Evolutionary conservation across 495 filamentous ascomycete species (phyloP), one percentile per base, ranked within the genome.

Genomic region (Penicillium ochrochloron): DNA sequence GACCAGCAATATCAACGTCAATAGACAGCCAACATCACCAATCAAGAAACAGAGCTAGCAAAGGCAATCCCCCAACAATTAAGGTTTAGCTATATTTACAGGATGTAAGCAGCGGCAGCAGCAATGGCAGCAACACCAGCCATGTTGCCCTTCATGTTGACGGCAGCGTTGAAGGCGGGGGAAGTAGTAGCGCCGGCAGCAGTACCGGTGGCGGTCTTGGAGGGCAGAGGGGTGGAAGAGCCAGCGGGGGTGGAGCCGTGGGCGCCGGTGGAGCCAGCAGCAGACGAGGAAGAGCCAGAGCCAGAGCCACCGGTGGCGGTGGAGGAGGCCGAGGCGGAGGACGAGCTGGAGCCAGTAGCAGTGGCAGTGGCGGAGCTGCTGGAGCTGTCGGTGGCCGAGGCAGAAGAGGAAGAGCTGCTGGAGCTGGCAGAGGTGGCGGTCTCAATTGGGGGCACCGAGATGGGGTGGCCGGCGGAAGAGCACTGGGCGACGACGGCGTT

Each of bases 391-490:
- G 66, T 35, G 19, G 25, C 39, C 34, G 59, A 14, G 42, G 25
- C 57, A 12, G 53, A 41, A 19, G 63, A 1, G 41, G 63, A 21
- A 31, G 55, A 29, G 44, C 37, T 46, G 52, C n/a, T 63, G 21
- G 64, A 27, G 56, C 37, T 29, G 6, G 48, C 21, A 4, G 64
- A 37, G 15, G 56, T 59, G 39, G 73, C 61, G 42, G 75, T 75
- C 35, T 62, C 70, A 34, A 76, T 63, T 5, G 76, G 74, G 19
- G 78, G 75, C 5, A 82, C 57, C 25, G 68, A 65, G 66, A 82
- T 79, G 39, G 79, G 77, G 61, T 77, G 70, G 48, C 79, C 75
- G 33, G 64, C 77, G 29, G 70, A 51, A 12, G 73, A 74, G 65
- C 79, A 82, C 59, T 76, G 61, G 0, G 61, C 58, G 17, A 73